Evolutionary conservation across 1,139 yeast genomes (phyloP).

Genomic region (Arxiozyma telluris): DNA sequence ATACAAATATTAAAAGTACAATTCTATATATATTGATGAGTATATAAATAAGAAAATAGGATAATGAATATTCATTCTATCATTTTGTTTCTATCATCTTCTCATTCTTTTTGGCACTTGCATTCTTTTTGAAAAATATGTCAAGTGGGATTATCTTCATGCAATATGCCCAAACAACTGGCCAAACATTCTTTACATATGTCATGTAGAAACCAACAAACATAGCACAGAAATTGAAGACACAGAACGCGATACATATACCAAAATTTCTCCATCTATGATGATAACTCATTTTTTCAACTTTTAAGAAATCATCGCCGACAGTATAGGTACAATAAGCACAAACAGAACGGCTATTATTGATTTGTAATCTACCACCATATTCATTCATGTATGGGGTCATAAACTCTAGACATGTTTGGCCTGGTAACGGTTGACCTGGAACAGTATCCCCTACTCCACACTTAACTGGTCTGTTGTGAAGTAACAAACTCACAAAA

Average conservation of each 20-base stretch:
- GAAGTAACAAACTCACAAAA: constrained; percentile 42
- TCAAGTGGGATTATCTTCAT: constrained; percentile 9
- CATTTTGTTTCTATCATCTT: not conserved
- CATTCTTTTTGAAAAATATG: constrained; percentile 1
- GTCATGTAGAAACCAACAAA: constrained; percentile 33
- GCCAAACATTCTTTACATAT: constrained; percentile 24
- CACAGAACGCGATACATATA: constrained; percentile 40
- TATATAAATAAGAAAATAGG: not conserved
- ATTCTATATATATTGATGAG: not conserved
- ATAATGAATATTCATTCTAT: constrained; percentile 1
- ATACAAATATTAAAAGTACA: not conserved
- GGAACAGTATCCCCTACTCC: constrained; percentile 39
- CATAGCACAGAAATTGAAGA: constrained; percentile 40
- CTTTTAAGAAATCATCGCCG: constrained; percentile 36
- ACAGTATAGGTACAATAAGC: constrained; percentile 34
- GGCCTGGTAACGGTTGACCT: constrained; percentile 45
- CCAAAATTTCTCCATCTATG: constrained; percentile 56
- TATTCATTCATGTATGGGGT: constrained; percentile 22
- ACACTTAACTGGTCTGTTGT: constrained; percentile 47
- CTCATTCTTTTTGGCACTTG: constrained; percentile 1
- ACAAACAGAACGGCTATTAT: constrained; percentile 31
- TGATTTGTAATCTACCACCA: constrained; percentile 33
- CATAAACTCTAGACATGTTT: constrained; percentile 48
- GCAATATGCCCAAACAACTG: constrained; percentile 10
- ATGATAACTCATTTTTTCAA: constrained; percentile 36